Evolutionary conservation across 2,329 filamentous ascomycete species (phyloP), one percentile per base, ranked within the genome.

Genomic region (Ophiostoma pallidulum): DNA sequence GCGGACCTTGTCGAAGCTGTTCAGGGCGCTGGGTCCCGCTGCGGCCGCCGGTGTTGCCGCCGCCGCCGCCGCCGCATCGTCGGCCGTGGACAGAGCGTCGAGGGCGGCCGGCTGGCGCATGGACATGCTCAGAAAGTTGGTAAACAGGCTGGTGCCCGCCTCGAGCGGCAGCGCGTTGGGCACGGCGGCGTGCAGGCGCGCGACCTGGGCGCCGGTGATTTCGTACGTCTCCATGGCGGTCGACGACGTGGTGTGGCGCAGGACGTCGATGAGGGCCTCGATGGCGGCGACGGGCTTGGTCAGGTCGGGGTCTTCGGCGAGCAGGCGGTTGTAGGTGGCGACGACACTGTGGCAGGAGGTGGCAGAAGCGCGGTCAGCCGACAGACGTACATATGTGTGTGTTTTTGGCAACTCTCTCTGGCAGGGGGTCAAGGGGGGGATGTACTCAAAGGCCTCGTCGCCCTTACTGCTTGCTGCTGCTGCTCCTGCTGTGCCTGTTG

Each of bases 141-240:
- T 86, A 72, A 98, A 97, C 50, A 97, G 80, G 64, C 96, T 90
- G 51, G 90, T 95, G 59, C 92, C 92, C 47, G 94, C 92, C 41
- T 86, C 89, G 14, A 97, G 79, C 4, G 90, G 91, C 48, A 97
- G 86, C 13, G 90, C 86, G 67, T 98, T 97, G 8, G 84, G 75
- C 45, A 94, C 84, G 18, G 82, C 80, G 49, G 74, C 73, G 64
- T 90, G 91, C 54, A 98, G 78, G 58, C 80, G 78, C 45, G 78
- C 73, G 43, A 87, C 91, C 62, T 92, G 83, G 40, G 75, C 78
- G 60, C 83, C 81, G 53, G 97, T 78, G 39, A 90, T 79, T 57
- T 91, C 84, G 62, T 97, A 84, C 31, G 91, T 96, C 71, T 98
- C 92, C 68, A 85, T 91, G 58, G 95, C 87, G 49, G 92, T 98